These are phyloP conservation scores for Chamaecyparis obtusa DNA, from an alignment of 75 land plant species.

Conservation along the genomic window DNA sequence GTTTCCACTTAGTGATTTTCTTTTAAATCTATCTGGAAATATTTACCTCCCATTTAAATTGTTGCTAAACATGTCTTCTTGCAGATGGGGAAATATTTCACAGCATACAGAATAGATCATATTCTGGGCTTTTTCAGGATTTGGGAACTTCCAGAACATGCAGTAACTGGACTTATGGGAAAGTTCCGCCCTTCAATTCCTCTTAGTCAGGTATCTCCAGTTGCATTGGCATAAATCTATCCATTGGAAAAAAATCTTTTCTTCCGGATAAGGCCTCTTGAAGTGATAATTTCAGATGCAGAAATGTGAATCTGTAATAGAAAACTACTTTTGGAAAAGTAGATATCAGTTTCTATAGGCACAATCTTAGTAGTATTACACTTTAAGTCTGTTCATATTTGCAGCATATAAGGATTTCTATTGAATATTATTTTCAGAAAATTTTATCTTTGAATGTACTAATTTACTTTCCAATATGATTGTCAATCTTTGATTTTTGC, in stretches of 20 bases:
- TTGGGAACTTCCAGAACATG: constrained; percentile 98
- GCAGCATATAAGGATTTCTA: not conserved
- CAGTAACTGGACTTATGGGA: constrained; percentile 85
- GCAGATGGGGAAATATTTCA: constrained; percentile 96
- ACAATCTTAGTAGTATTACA: not conserved
- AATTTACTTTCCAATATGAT: not conserved
- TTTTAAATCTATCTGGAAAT: constrained; percentile 5
- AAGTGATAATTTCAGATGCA: not conserved
- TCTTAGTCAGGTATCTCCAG: constrained; percentile 68
- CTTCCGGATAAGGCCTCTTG: not conserved
- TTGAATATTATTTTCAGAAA: not conserved
- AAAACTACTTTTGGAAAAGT: not conserved
- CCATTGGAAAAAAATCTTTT: not conserved
- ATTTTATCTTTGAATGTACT: not conserved
- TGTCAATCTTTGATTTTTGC: not conserved
- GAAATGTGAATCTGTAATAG: not conserved
- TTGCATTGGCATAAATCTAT: not conserved
- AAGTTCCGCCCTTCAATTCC: constrained; percentile 94
- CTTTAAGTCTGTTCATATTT: not conserved
- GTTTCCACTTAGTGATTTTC: not conserved
- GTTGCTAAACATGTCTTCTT: constrained; percentile 12
- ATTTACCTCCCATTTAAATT: not conserved
- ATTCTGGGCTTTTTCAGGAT: constrained; percentile 97
- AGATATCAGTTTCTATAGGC: not conserved
- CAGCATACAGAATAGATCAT: constrained; percentile 97